Conservation (phyloP, 2,329 filamentous ascomycete genomes). For the Fusarium sterilihyphosum region DNA sequence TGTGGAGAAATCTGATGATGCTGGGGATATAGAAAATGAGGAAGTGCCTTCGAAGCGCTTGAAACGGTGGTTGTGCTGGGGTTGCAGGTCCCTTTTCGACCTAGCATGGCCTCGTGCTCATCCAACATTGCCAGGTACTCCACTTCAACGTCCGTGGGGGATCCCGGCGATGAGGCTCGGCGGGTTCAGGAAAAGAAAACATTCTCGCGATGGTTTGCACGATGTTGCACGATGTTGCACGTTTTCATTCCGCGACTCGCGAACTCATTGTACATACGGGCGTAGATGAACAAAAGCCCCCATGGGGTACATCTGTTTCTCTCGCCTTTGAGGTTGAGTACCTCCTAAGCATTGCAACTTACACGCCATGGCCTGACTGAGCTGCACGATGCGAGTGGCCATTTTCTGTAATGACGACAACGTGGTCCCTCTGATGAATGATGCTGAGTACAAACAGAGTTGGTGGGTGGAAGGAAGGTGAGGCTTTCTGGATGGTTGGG, state of each 20-base stretch:
- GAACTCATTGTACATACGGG: conserved; percentile 4
- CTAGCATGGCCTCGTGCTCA: conserved; percentile 19
- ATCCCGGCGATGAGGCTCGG: conserved; percentile 32
- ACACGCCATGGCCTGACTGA: background rate
- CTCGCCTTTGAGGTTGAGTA: background rate
- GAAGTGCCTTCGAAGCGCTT: conserved; percentile 15
- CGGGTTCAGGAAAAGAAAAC: conserved; percentile 29
- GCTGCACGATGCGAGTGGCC: conserved; percentile 20
- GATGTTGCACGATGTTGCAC: conserved; percentile 19
- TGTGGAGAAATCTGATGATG: conserved; percentile 39
- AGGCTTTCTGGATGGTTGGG: conserved; percentile 2
- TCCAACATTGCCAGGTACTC: conserved; percentile 6
- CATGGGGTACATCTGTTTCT: background rate
- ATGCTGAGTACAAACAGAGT: background rate
- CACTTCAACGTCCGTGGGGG: conserved; percentile 16
- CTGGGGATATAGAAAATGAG: conserved; percentile 30
- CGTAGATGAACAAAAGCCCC: conserved; percentile 26
- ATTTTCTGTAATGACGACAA: conserved; percentile 13
- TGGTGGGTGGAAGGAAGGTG: background rate
- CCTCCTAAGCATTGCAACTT: conserved; percentile 19
- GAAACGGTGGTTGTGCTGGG: conserved; percentile 37
- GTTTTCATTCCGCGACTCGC: background rate
- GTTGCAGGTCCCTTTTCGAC: conserved; percentile 27
- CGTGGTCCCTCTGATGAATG: conserved; percentile 25
- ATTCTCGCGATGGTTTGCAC: conserved; percentile 12